Percentiles rank a stretch among this genome's conserved stretches.
phyloP scores from a whole-genome alignment of 2,329 filamentous ascomycete species.

The Fonsecaea nubica region DNA sequence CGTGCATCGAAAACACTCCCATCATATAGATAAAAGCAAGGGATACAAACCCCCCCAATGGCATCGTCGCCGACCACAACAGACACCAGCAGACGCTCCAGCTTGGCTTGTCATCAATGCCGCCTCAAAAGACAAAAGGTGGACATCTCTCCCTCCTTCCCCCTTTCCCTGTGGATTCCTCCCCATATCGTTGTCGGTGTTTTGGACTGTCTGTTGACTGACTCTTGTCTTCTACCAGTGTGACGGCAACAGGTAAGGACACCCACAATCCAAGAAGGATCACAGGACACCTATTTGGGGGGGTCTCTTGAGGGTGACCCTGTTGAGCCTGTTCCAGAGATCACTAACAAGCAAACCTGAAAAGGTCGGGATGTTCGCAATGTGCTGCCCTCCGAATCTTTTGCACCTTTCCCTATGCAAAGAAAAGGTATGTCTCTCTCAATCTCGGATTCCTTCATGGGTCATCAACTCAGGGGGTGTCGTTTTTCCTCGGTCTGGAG shows the following conservation, averaged over 20 bases:
- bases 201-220: neutral
- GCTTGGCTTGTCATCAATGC: conserved; percentile 11
- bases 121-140: conserved; percentile 13
- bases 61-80: neutral
- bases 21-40: too few species aligned
- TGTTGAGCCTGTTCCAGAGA: too few species aligned
- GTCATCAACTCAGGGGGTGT: too few species aligned
- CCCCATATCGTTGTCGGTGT: too few species aligned
- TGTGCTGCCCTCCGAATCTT: neutral
- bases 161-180: neutral
- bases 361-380: conserved; percentile 13
- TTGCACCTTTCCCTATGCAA: conserved; percentile 12
- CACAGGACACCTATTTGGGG: too few species aligned
- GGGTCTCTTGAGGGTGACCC: too few species aligned
- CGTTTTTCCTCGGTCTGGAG: neutral
- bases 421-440: conserved; percentile 7
- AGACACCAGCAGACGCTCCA: conserved; percentile 5
- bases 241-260: conserved; percentile 16
- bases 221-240: neutral
- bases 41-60: neutral
- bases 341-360: neutral
- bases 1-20: too few species aligned
- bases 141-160: neutral
- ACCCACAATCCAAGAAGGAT: too few species aligned
- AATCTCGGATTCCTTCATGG: too few species aligned